These are phyloP conservation scores for Aphanomyces euteiches DNA, from an alignment of 352 stramenopile genomes.

Conservation along the genomic window DNA sequence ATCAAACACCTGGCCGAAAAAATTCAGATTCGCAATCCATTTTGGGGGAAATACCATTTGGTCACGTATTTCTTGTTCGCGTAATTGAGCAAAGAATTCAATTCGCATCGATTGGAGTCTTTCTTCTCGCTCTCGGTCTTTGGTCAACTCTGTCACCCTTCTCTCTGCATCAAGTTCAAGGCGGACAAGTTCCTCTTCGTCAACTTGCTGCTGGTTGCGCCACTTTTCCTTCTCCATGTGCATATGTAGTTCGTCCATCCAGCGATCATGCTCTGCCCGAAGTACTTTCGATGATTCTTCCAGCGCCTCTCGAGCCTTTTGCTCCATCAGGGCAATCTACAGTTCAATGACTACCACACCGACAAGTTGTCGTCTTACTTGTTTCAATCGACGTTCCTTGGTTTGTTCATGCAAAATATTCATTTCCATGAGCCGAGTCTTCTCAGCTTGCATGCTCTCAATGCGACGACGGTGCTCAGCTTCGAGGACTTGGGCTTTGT, in stretches of 20 bases:
- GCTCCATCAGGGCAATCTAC: conserved; percentile 66
- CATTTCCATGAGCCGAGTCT: conserved; percentile 55
- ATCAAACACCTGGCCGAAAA: conserved; percentile 42
- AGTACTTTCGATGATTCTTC: conserved; percentile 61
- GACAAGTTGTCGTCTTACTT: neutral
- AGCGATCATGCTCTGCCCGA: conserved; percentile 53
- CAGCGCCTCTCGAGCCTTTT: conserved; percentile 53
- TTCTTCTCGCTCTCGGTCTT: conserved; percentile 61
- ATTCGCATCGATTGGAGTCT: conserved; percentile 55
- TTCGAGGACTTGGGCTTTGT: conserved; percentile 51
- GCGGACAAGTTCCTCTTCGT: conserved; percentile 72
- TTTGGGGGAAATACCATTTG: conserved; percentile 35
- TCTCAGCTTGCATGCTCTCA: conserved; percentile 60
- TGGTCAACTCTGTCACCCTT: conserved; percentile 54
- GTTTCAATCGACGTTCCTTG: conserved; percentile 41
- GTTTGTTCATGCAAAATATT: conserved; percentile 74
- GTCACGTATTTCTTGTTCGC: conserved; percentile 70
- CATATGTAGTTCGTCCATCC: conserved; percentile 51
- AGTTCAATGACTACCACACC: neutral
- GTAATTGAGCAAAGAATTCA: conserved; percentile 66
- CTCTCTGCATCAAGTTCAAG: conserved; percentile 71
- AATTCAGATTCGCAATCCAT: neutral
- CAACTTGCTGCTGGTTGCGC: conserved; percentile 58
- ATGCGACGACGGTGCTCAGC: conserved; percentile 60
- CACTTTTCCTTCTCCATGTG: conserved; percentile 61